These are phyloP conservation scores for Teunomyces barrocoloradensis DNA, from an alignment of 805 yeast genomes.

Conservation along the genomic window DNA sequence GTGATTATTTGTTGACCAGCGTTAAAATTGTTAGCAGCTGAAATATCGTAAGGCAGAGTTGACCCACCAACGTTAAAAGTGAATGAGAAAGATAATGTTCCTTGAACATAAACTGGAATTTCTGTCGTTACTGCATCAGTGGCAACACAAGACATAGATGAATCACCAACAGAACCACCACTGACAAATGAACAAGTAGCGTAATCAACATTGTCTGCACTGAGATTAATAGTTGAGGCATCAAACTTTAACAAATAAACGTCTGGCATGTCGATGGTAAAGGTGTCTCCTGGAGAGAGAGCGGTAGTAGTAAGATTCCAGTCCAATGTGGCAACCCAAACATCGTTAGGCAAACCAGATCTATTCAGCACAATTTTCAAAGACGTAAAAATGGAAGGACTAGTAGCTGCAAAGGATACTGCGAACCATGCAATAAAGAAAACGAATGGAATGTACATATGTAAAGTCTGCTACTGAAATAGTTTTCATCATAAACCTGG, in stretches of 20 bases:
- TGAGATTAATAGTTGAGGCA: constrained; percentile 6
- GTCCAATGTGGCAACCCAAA: constrained; percentile 14
- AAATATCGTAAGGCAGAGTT: constrained; percentile 10
- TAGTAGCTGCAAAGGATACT: constrained; percentile 6
- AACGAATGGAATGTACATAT: not conserved
- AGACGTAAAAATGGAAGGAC: constrained; percentile 6
- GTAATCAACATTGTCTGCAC: constrained; percentile 9
- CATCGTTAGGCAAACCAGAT: constrained; percentile 15
- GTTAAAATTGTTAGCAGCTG: constrained; percentile 9
- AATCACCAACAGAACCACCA: constrained; percentile 8
- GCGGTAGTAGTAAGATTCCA: constrained; percentile 10
- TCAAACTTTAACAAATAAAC: constrained; percentile 16
- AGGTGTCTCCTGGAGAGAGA: constrained; percentile 9
- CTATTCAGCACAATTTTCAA: constrained; percentile 1
- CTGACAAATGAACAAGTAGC: constrained; percentile 12
- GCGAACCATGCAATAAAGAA: constrained; percentile 4
- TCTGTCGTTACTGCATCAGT: constrained; percentile 1
- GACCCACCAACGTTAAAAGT: constrained; percentile 19
- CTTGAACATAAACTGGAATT: constrained; percentile 4
- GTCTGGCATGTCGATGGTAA: constrained; percentile 11
- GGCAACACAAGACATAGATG: constrained; percentile 11
- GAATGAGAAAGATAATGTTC: constrained; percentile 14
- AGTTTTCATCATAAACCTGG: too few relatives aligned
- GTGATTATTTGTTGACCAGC: constrained; percentile 7
- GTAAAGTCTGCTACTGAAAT: not conserved